Conservation (phyloP, 768 basidiomycete genomes). For the Termitomyces sp. region DNA sequence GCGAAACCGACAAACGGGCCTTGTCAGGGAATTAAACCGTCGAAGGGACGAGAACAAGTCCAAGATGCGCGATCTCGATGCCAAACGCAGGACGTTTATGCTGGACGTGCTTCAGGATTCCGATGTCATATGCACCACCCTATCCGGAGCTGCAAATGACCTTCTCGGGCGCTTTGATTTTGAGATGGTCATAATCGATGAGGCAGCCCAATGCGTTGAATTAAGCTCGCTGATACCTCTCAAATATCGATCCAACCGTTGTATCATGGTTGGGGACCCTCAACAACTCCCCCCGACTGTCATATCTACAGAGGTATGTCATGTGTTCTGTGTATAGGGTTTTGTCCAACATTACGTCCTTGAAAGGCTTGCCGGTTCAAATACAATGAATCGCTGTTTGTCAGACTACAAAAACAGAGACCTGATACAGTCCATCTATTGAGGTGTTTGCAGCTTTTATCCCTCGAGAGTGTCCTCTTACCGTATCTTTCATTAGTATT, state of each 20-base stretch:
- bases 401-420: constrained; percentile 76
- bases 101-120: constrained; percentile 79
- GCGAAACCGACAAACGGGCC: constrained; percentile 55
- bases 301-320: constrained; percentile 40
- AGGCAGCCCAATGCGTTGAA: constrained; percentile 96
- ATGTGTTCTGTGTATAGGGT: not conserved
- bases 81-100: constrained; percentile 68
- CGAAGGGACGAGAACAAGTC: constrained; percentile 83
- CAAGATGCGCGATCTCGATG: constrained; percentile 77
- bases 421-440: constrained; percentile 88
- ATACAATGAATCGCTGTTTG: constrained; percentile 92
- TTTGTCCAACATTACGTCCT: constrained; percentile 3
- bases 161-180: constrained; percentile 80
- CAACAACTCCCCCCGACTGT: constrained; percentile 94
- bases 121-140: constrained; percentile 90
- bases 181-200: constrained; percentile 96
- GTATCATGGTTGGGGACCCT: constrained; percentile 95
- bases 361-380: constrained; percentile 58
- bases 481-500: constrained; percentile 52
- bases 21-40: constrained; percentile 70
- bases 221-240: constrained; percentile 93
- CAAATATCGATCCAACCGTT: constrained; percentile 78
- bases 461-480: not conserved
- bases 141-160: constrained; percentile 93
- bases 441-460: constrained; percentile 45